Evolutionary conservation across 2,329 filamentous ascomycete species (phyloP).

Genomic region (Teratosphaeriaceae sp.): DNA sequence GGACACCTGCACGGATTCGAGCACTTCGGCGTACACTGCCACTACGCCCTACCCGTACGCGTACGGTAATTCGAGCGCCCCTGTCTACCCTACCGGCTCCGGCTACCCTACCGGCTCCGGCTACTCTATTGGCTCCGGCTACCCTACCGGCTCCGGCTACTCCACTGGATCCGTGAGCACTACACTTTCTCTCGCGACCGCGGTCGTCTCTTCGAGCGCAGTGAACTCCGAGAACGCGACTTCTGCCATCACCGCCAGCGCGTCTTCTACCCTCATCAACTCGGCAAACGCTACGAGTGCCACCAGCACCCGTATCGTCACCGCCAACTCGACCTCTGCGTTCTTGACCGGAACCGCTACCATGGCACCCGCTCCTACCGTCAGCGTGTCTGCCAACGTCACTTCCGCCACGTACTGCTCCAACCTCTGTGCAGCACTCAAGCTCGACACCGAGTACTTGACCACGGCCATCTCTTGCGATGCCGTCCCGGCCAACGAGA

Average conservation of each 20-base stretch:
- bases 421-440: slow-evolving; percentile 17
- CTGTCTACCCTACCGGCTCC: not conserved
- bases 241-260: no score
- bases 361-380: slow-evolving; percentile 97
- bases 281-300: not conserved
- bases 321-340: not conserved
- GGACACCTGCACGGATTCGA: no score
- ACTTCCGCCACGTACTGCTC: slow-evolving; percentile 12
- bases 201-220: not conserved
- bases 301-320: not conserved
- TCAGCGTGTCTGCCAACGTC: slow-evolving; percentile 93
- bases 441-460: slow-evolving; percentile 12
- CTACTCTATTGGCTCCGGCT: not conserved
- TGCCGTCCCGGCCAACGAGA: slow-evolving; percentile 16
- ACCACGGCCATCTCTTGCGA: slow-evolving; percentile 18
- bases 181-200: not conserved
- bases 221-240: not conserved
- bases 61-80: not conserved
- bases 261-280: not conserved
- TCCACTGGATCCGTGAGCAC: not conserved
- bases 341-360: slow-evolving; percentile 5
- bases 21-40: not conserved
- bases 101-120: not conserved
- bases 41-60: not conserved
- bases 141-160: not conserved